Conservation (phyloP, 768 basidiomycete genomes). For the Lactarius evosmus region DNA sequence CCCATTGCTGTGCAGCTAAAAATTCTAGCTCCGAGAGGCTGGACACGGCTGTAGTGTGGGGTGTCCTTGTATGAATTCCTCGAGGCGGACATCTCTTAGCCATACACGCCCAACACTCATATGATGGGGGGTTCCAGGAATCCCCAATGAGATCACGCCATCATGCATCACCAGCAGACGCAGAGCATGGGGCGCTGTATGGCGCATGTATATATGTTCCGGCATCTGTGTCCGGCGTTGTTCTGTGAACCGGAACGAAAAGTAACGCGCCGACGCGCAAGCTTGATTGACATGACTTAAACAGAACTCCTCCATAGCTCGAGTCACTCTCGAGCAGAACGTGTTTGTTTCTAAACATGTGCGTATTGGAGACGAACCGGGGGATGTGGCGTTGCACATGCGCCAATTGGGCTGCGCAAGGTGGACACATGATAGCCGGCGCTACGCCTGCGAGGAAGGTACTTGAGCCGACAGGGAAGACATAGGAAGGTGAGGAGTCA, state of each 20-base stretch:
- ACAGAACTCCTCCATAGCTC: not conserved
- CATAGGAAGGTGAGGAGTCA: not conserved
- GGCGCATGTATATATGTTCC: slow-evolving; percentile 4
- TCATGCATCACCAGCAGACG: slow-evolving; percentile 13
- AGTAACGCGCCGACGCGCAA: not conserved
- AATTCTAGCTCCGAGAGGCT: not conserved
- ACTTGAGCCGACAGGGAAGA: not conserved
- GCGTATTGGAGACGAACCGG: not conserved
- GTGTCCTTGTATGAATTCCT: not conserved
- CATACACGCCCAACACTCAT: not conserved
- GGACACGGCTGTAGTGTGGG: not conserved
- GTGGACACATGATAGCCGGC: slow-evolving; percentile 17
- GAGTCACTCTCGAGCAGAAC: not conserved
- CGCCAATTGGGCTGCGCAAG: not conserved
- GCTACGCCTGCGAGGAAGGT: slow-evolving; percentile 12
- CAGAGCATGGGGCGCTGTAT: not conserved
- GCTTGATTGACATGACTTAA: not conserved
- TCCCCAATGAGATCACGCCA: slow-evolving; percentile 1
- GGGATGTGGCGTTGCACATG: slow-evolving; percentile 13
- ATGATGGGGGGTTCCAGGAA: not conserved
- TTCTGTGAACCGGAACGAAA: not conserved
- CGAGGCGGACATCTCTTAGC: not conserved
- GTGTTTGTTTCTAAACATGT: not conserved
- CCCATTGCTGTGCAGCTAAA: not conserved
- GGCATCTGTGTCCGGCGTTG: not conserved